Percentiles rank a stretch among this genome's conserved stretches.
Evolutionary conservation across 1,284 basidiomycete species (phyloP).

Genomic region (Mycocalia duriaeana): DNA sequence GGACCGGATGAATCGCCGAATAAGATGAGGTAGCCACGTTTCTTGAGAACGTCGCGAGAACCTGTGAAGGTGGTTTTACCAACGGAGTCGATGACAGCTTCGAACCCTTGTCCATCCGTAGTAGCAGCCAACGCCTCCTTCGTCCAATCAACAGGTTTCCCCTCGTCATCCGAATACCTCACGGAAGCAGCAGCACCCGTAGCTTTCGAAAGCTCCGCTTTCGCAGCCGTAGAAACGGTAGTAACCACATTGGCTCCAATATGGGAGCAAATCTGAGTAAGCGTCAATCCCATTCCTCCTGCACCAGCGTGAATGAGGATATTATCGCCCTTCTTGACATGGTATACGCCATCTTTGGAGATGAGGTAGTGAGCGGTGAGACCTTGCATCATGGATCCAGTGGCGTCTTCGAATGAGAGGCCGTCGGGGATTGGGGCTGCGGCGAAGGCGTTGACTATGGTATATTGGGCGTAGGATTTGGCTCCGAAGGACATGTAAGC

Average conservation of each 20-base stretch:
- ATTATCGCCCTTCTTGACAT: slow-evolving; percentile 1
- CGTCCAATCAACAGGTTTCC: neutral
- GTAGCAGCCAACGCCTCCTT: neutral
- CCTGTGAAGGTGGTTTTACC: neutral
- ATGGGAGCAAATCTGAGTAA: neutral
- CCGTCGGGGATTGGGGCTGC: neutral
- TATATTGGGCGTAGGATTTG: neutral
- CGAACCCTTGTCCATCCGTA: neutral
- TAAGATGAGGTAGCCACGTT: neutral
- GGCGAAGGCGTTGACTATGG: neutral
- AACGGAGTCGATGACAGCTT: neutral
- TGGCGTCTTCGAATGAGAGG: neutral
- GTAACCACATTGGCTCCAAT: neutral
- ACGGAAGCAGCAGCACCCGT: neutral
- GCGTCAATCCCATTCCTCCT: neutral
- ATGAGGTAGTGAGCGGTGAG: slow-evolving; percentile 1
- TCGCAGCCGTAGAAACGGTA: slow-evolving; percentile 1
- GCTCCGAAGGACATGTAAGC: slow-evolving; percentile 1
- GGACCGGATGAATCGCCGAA: neutral
- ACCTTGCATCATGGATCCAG: neutral
- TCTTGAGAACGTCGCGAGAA: neutral
- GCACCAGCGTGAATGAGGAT: slow-evolving; percentile 1
- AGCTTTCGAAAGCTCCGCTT: neutral
- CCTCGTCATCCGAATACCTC: neutral
- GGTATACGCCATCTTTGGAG: neutral